Evolutionary conservation across 192 early-diverging fungal genomes (phyloP).

Genomic region (Coemansia sp.): DNA sequence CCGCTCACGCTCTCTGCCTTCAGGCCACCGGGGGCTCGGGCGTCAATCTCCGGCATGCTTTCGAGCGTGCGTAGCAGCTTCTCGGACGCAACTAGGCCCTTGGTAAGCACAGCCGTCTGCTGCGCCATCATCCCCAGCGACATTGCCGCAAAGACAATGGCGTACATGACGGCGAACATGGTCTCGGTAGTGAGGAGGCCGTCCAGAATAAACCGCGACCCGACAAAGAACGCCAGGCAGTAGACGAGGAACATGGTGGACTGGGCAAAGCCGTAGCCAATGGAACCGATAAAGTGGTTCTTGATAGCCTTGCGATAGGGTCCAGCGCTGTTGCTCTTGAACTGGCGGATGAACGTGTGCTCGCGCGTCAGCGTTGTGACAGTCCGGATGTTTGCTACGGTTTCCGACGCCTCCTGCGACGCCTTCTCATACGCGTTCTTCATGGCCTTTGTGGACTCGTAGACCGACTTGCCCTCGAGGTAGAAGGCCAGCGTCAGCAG

Average conservation of each 20-base stretch:
- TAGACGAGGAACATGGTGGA: slow-evolving; percentile 68
- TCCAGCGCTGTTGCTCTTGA: slow-evolving; percentile 52
- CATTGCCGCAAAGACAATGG: slow-evolving; percentile 68
- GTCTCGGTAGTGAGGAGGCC: slow-evolving; percentile 37
- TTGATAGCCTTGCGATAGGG: slow-evolving; percentile 64
- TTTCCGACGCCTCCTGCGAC: slow-evolving; percentile 79
- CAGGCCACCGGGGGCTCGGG: slow-evolving; percentile 33
- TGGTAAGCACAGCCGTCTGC: slow-evolving; percentile 68
- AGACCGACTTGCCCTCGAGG: slow-evolving; percentile 29
- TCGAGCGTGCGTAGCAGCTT: slow-evolving; percentile 66
- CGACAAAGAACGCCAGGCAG: slow-evolving; percentile 69
- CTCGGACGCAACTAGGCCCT: slow-evolving; percentile 74
- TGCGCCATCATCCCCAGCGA: slow-evolving; percentile 59
- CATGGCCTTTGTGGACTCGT: slow-evolving; percentile 50
- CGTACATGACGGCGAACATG: slow-evolving; percentile 69
- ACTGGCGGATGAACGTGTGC: slow-evolving; percentile 61
- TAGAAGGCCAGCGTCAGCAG: slow-evolving; percentile 47
- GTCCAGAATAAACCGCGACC: slow-evolving; percentile 55
- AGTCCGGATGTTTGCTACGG: slow-evolving; percentile 79
- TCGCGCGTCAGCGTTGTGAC: slow-evolving; percentile 75
- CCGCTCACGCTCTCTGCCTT: slow-evolving; percentile 24
- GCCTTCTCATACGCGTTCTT: slow-evolving; percentile 71
- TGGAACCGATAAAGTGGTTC: slow-evolving; percentile 57
- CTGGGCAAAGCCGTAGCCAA: slow-evolving; percentile 75
- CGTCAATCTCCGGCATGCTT: slow-evolving; percentile 59